A percentile compares a stretch with the other conserved stretches of the same genome.
Conservation (phyloP, 1,139 yeast genomes). For the Geotrichum aggregatum region DNA sequence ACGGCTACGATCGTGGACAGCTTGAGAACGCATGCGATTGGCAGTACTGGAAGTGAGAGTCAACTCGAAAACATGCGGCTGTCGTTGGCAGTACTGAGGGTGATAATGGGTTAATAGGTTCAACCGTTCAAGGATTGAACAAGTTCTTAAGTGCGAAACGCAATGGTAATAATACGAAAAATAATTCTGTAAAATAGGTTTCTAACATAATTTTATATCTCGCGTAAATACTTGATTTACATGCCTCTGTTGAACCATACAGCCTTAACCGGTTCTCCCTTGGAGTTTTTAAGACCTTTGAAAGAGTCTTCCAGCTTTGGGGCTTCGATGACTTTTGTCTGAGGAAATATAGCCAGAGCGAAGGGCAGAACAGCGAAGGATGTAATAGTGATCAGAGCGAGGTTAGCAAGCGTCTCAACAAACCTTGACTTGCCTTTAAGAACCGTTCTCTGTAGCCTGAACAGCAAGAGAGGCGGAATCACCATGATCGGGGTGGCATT, state of each 20-base stretch:
- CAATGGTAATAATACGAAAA: not conserved
- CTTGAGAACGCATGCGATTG: constrained; percentile 47
- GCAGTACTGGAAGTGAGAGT: constrained; percentile 64
- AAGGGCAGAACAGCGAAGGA: constrained; percentile 86
- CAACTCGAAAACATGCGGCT: no score
- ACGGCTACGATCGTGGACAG: constrained; percentile 29
- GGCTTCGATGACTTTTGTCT: constrained; percentile 61
- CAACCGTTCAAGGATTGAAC: not conserved
- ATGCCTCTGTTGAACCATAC: constrained; percentile 94
- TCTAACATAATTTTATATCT: not conserved
- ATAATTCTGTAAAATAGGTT: not conserved
- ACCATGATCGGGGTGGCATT: constrained; percentile 98
- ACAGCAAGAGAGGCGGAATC: constrained; percentile 79
- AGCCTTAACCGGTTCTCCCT: constrained; percentile 55
- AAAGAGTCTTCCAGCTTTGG: constrained; percentile 60
- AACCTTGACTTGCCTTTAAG: constrained; percentile 55
- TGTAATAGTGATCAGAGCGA: constrained; percentile 80
- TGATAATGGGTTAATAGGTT: not conserved
- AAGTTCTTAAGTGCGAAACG: no score
- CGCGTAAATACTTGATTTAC: constrained; percentile 37
- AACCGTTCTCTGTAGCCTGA: constrained; percentile 61
- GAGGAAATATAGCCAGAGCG: constrained; percentile 94
- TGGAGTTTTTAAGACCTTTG: constrained; percentile 53
- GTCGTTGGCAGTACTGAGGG: not conserved
- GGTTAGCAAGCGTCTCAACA: constrained; percentile 63